A percentile compares a stretch with the other conserved stretches of the same genome.
Conservation (phyloP, 106 monocot species). For the Dendrobium chrysotoxum region DNA sequence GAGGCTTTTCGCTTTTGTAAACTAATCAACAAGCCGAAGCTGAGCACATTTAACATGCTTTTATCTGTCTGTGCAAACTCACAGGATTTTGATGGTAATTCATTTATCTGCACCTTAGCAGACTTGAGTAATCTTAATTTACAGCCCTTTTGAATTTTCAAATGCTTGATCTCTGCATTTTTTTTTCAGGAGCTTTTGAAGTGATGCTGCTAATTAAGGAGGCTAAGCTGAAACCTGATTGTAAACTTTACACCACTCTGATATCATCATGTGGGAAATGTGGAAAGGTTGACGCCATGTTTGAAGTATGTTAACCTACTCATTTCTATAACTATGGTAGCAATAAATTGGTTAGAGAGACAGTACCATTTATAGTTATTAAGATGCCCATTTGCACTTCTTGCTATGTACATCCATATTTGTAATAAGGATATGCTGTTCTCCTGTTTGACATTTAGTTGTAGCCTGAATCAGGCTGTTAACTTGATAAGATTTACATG, state of each 20-base stretch:
- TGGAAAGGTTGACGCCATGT: conserved; percentile 93
- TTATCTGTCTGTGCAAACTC: conserved; percentile 77
- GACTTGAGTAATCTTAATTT: neutral
- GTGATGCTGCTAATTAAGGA: conserved; percentile 83
- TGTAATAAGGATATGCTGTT: neutral
- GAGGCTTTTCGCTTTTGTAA: conserved; percentile 82
- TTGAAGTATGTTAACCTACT: conserved; percentile 60
- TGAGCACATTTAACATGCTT: conserved; percentile 90
- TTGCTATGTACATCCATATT: neutral
- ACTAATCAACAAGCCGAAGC: conserved; percentile 49
- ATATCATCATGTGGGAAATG: conserved; percentile 74
- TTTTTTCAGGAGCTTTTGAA: conserved; percentile 63
- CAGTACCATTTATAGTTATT: neutral
- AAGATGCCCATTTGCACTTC: neutral
- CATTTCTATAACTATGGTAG: neutral
- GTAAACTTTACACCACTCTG: conserved; percentile 75
- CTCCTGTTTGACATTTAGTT: neutral
- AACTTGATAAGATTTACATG: neutral
- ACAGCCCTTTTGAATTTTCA: neutral
- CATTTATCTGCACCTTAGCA: neutral
- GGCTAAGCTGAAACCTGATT: conserved; percentile 79
- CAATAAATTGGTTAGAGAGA: neutral
- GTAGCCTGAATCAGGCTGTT: neutral
- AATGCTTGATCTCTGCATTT: conserved; percentile 8
- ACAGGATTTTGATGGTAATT: conserved; percentile 82